Percentiles rank a stretch among this genome's conserved stretches.
Evolutionary conservation across 495 filamentous ascomycete genomes (phyloP).

Genomic region (Geopyxis carbonaria): DNA sequence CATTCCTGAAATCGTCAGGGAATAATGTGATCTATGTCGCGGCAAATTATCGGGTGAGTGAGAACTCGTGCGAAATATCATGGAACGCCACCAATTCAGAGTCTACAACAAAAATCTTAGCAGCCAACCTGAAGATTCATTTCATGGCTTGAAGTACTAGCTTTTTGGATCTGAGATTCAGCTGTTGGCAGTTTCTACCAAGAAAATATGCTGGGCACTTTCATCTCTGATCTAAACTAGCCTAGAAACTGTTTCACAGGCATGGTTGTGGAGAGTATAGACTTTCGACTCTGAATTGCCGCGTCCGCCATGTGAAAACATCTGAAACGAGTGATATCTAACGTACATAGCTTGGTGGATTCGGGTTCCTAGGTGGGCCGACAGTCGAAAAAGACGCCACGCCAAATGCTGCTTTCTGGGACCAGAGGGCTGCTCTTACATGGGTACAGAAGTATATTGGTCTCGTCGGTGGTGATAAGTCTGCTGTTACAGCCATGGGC

Average conservation of each 20-base stretch:
- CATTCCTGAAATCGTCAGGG: conserved; percentile 27
- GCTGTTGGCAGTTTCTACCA: too few relatives aligned
- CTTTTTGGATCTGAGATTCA: too few relatives aligned
- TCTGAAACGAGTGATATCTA: conserved; percentile 12
- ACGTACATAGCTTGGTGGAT: conserved; percentile 33
- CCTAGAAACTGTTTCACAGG: too few relatives aligned
- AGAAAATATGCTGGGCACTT: too few relatives aligned
- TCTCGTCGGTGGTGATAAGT: conserved; percentile 35
- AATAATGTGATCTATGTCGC: conserved; percentile 32
- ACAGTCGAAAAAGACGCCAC: conserved; percentile 31
- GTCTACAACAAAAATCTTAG: too few relatives aligned
- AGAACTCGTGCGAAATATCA: too few relatives aligned
- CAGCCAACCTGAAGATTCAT: too few relatives aligned
- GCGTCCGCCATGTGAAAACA: neutral
- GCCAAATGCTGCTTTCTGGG: conserved; percentile 35
- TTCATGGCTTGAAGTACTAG: too few relatives aligned
- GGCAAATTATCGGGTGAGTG: conserved; percentile 31
- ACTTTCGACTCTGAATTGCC: neutral
- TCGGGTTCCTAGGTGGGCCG: conserved; percentile 37
- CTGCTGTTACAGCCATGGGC: conserved; percentile 36
- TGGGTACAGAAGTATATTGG: conserved; percentile 39
- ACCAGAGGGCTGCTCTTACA: conserved; percentile 34
- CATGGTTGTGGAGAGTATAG: too few relatives aligned
- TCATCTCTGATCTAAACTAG: too few relatives aligned
- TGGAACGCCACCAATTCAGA: too few relatives aligned